Percentiles rank a stretch among this genome's conserved stretches.
phyloP scores from a whole-genome alignment of 805 yeast species.

The Kuraishia piskuri region DNA sequence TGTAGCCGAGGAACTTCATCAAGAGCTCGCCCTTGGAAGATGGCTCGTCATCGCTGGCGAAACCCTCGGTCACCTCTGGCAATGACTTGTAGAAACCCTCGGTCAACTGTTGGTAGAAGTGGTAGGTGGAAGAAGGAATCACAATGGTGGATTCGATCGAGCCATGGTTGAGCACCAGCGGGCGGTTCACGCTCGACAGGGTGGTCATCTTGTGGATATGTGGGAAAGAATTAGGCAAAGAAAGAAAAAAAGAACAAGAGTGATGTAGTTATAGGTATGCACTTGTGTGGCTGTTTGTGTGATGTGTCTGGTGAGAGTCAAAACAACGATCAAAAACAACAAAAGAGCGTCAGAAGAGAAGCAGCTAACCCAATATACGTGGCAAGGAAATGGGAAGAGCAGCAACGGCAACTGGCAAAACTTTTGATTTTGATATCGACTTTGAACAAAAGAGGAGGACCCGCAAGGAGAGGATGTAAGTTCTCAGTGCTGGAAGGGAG shows the following conservation, averaged over 20 bases:
- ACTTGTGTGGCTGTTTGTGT: too few species aligned
- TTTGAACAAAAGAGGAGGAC: too few species aligned
- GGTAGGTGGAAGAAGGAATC: constrained; percentile 74
- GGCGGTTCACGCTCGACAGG: constrained; percentile 40
- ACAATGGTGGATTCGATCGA: constrained; percentile 80
- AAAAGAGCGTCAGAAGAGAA: neutral
- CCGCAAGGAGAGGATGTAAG: too few species aligned
- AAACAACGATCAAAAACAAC: too few species aligned
- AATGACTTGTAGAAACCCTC: constrained; percentile 75
- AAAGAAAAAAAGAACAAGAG: neutral
- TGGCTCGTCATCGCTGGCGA: constrained; percentile 83
- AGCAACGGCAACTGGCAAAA: neutral
- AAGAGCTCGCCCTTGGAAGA: constrained; percentile 77
- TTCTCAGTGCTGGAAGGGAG: too few species aligned
- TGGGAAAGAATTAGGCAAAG: neutral
- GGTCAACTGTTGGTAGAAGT: constrained; percentile 78
- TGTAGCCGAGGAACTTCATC: constrained; percentile 74
- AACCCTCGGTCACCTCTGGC: constrained; percentile 76
- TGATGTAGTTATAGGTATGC: neutral
- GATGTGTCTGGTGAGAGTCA: too few species aligned
- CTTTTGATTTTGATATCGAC: too few species aligned
- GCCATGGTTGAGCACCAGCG: constrained; percentile 79
- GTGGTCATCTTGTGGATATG: constrained; percentile 3
- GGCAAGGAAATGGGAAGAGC: neutral
- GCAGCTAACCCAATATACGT: neutral